Conservation (phyloP, 192 early-diverging fungal genomes). For the Kickxella alabastrina region DNA sequence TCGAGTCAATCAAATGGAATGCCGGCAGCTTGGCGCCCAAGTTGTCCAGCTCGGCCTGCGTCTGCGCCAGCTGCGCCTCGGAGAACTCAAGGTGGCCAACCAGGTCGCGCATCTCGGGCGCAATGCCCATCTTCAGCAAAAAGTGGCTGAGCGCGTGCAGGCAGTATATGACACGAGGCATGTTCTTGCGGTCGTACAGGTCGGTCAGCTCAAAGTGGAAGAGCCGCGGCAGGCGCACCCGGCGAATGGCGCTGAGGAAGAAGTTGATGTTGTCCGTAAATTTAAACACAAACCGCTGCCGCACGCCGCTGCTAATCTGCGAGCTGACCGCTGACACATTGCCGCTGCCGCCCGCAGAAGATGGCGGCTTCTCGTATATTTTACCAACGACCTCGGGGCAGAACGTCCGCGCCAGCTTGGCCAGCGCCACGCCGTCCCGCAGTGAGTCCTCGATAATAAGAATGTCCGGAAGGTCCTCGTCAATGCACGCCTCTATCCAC, state of each 20-base stretch:
- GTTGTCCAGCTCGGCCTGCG: conserved; percentile 78
- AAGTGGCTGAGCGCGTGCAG: conserved; percentile 96
- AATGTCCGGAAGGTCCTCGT: conserved; percentile 75
- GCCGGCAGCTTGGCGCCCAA: conserved; percentile 82
- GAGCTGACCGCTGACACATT: not conserved
- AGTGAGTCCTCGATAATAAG: conserved; percentile 82
- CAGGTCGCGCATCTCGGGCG: conserved; percentile 89
- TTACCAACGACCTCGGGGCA: conserved; percentile 75
- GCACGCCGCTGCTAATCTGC: conserved; percentile 27
- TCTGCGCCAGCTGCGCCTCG: conserved; percentile 57
- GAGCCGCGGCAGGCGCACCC: conserved; percentile 80
- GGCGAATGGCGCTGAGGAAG: conserved; percentile 74
- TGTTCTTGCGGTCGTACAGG: conserved; percentile 98
- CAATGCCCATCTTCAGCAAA: conserved; percentile 75
- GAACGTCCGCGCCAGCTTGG: conserved; percentile 83
- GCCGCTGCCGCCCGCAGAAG: not conserved
- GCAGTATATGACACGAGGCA: conserved; percentile 98
- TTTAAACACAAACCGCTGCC: conserved; percentile 76
- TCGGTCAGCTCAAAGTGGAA: conserved; percentile 98
- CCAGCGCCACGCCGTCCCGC: conserved; percentile 88
- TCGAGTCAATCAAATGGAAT: conserved; percentile 76
- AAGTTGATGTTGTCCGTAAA: conserved; percentile 99
- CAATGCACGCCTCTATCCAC: conserved; percentile 96
- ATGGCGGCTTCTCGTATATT: conserved; percentile 69
- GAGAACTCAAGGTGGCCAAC: conserved; percentile 90